Conservation (phyloP, 192 early-diverging fungal species). For the Coemansia javaensis region DNA sequence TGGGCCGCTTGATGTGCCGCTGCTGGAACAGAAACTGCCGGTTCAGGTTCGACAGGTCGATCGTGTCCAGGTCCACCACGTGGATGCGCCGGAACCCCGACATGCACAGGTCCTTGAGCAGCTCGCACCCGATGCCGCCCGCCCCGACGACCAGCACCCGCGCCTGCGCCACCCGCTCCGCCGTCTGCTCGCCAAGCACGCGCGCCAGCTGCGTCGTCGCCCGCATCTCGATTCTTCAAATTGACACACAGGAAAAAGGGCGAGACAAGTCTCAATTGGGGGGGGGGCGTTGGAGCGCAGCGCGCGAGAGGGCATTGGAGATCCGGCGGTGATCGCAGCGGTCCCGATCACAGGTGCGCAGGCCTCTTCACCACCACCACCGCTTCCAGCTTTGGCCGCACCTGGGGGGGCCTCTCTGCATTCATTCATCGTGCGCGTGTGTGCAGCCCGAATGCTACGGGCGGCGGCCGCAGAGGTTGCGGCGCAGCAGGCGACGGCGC, state of each 20-base stretch:
- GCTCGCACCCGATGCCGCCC: conserved; percentile 98
- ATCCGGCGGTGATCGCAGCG: no score
- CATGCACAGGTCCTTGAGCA: conserved; percentile 91
- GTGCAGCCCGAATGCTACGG: conserved; percentile 3
- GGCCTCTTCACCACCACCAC: no score
- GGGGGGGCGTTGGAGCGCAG: no score
- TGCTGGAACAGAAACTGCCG: conserved; percentile 98
- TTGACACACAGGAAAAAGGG: not conserved
- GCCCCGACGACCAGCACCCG: conserved; percentile 70
- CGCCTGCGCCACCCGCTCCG: conserved; percentile 3
- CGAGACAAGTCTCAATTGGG: not conserved
- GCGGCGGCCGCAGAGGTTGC: conserved; percentile 13
- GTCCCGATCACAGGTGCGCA: no score
- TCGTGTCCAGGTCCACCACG: conserved; percentile 95
- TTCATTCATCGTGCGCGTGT: not conserved
- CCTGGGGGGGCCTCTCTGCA: no score
- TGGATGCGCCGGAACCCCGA: conserved; percentile 79
- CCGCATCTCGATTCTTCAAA: conserved; percentile 12
- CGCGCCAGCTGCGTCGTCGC: conserved; percentile 13
- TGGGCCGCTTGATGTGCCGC: conserved; percentile 87
- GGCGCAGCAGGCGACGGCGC: not conserved
- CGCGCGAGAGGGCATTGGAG: no score
- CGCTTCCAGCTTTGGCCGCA: no score
- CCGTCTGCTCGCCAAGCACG: conserved; percentile 27
- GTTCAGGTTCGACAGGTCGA: conserved; percentile 97